Base-by-base conservation (phyloP, 1,284 basidiomycete species). In the Tylopilus sp. region DNA sequence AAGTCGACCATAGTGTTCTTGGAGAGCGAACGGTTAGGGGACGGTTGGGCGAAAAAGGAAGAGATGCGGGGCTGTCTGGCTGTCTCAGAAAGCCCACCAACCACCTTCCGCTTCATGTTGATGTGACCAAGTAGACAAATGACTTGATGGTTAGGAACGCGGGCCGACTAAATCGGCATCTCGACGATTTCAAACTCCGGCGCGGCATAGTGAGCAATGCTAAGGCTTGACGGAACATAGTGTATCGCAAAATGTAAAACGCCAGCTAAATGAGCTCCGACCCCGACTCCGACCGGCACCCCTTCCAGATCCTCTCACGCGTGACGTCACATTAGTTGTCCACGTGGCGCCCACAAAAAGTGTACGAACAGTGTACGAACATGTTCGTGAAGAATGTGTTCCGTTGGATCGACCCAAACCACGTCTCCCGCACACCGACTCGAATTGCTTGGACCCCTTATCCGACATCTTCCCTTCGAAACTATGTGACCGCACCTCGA, bases 1-100 rank as follows among this genome's bases (percentile, higher is more conserved):
- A 84, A 65, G 67, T 86, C 83, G 45, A 85, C 76, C 18, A 74
- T 72, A 10, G 73, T 69, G 41, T 46, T 56, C 11, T 65, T n/a
- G 6, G 52, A 43, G 13, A 23, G 12, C 11, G 35, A 13, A 37
- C 74, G 65, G 0, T 57, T 21, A 34, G 46, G 59, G 29, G 69
- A 46, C 15, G 47, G 46, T 46, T 70, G 63, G 6, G 73, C 64
- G 59, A 87, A 86, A 66, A 75, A 86, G 0, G 74, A 66, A 6
- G 82, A 85, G 40, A 86, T 76, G 1, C 68, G 74, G 3, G 75
- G 57, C 49, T 81, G 79, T 28, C 44, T 52, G 15, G 42, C 52
- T 42, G 53, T 29, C 21, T 19, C 46, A 35, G 51, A 28, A 18
- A 18, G 30, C 1, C 16, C 21, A 9, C 33, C 1, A 7, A 10